Base-by-base conservation (phyloP, 306 rosid genomes). In the Abrus pulchellus region DNA sequence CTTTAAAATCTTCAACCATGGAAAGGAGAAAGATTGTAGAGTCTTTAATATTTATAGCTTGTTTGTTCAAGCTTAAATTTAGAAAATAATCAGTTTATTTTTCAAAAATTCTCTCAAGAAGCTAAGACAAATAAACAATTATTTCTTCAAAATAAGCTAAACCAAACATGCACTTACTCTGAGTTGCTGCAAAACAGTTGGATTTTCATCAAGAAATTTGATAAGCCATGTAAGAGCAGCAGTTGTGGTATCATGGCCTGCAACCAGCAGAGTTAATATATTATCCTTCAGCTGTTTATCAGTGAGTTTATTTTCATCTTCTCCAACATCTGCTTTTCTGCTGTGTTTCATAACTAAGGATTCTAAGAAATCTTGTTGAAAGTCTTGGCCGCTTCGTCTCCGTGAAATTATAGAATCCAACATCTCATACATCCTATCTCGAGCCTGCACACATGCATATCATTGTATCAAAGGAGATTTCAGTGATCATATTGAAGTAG, bases 181-280 rank as follows among this genome's bases (percentile, higher is more conserved):
- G 49, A 94, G 72, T 81, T 87, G 70, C 50, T 92, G 92, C 70
- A 94, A 80, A 78, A 89, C 97, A 67, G 54, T 3, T 29, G 90
- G 92, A 67, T 94, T 94, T 76, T 90, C 94, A 77, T 83, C 94
- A 47, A 94, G 95, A 81, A 94, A 94, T 74, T 94, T 92, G 79
- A 88, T 72, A 8, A 94, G 74, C 97, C 97, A 94, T 14, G 98
- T 92, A 57, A 94, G 98, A 77, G 89, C 97, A 77, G 97, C 98
- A 50, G 98, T 94, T 7, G 98, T 94, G 45, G 98, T 92, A 63
- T 92, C 98, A 80, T 94, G 97, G 9, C 98, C 98, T 47, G 98
- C 98, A 83, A 94, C 88, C 33, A 94, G 84, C 70, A 92, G 80
- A 72, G 98, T 94, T 45, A 92, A 54, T 55, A 92, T 85, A 48